Evolutionary conservation across 805 yeast genomes (phyloP).

Genomic region (Ogataea kodamae): DNA sequence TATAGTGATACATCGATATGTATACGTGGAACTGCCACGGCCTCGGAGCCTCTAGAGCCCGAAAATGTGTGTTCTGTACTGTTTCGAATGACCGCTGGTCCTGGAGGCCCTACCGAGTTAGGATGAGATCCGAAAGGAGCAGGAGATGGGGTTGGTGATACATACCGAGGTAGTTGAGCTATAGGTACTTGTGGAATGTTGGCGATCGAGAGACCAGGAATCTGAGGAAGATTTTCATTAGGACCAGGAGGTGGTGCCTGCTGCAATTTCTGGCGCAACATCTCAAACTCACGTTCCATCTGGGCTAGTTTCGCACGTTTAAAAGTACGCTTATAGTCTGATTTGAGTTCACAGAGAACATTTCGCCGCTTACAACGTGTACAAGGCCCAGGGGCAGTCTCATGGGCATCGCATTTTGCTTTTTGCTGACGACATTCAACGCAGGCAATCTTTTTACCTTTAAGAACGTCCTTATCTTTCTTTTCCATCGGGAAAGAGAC

Average conservation of each 20-base stretch:
- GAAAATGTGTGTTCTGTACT: conserved; percentile 16
- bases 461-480: conserved; percentile 3
- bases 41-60: conserved; percentile 14
- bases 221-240: conserved; percentile 16
- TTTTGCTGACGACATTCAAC: conserved; percentile 96
- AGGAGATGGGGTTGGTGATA: conserved; percentile 15
- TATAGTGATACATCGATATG: conserved; percentile 31
- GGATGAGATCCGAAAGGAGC: conserved; percentile 6
- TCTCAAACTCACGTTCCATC: conserved; percentile 73
- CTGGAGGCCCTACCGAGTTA: conserved; percentile 5
- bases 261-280: conserved; percentile 43
- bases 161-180: conserved; percentile 7
- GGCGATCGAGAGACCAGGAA: conserved; percentile 12
- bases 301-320: conserved; percentile 83
- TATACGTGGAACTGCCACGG: conserved; percentile 21
- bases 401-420: conserved; percentile 83
- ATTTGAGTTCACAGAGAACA: conserved; percentile 65
- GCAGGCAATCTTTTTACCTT: conserved; percentile 74
- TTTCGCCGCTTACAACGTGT: conserved; percentile 73
- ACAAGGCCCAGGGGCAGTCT: conserved; percentile 73
- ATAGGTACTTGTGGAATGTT: conserved; percentile 6
- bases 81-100: conserved; percentile 23
- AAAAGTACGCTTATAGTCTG: conserved; percentile 84
- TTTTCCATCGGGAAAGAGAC: conserved; percentile 1
- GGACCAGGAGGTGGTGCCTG: conserved; percentile 10